phyloP scores from a whole-genome alignment of 768 basidiomycete genomes.

The Russula lepida region DNA sequence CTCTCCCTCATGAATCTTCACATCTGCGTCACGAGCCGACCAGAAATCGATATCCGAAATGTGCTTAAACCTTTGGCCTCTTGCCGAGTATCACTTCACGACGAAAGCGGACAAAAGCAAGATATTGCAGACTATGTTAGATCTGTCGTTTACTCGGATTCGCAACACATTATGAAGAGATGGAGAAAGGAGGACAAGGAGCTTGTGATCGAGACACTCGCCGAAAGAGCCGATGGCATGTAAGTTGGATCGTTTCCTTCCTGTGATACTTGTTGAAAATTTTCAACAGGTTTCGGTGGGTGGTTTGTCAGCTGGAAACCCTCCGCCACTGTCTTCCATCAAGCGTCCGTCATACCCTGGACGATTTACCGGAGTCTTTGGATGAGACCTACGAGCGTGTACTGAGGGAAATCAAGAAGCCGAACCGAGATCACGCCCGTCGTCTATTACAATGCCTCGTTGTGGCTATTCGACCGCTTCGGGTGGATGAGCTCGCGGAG shows the following conservation, averaged over 20 bases:
- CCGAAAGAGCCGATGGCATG: conserved; percentile 4
- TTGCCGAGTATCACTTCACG: not conserved
- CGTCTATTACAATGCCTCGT: conserved; percentile 5
- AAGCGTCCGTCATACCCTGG: not conserved
- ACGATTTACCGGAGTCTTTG: not conserved
- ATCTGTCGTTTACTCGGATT: not conserved
- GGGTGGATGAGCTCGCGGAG: not conserved
- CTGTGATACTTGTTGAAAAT: not conserved
- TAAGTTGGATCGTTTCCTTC: not conserved
- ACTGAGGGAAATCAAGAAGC: not conserved
- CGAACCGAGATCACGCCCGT: not conserved
- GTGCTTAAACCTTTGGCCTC: not conserved
- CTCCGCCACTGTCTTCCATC: not conserved
- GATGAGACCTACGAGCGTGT: not conserved
- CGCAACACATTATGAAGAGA: not conserved
- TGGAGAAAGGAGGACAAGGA: not conserved
- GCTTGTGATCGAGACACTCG: not conserved
- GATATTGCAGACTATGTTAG: not conserved
- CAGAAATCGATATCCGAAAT: not conserved
- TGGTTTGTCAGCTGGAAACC: not conserved
- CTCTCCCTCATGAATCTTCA: not conserved
- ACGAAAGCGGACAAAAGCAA: not conserved
- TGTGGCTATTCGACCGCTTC: not conserved
- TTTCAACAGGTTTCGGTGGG: not conserved
- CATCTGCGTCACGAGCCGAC: not conserved